A percentile compares a stretch with the other conserved stretches of the same genome.
Conservation (phyloP, 208 protist genomes). For the Zelonia costaricensis region DNA sequence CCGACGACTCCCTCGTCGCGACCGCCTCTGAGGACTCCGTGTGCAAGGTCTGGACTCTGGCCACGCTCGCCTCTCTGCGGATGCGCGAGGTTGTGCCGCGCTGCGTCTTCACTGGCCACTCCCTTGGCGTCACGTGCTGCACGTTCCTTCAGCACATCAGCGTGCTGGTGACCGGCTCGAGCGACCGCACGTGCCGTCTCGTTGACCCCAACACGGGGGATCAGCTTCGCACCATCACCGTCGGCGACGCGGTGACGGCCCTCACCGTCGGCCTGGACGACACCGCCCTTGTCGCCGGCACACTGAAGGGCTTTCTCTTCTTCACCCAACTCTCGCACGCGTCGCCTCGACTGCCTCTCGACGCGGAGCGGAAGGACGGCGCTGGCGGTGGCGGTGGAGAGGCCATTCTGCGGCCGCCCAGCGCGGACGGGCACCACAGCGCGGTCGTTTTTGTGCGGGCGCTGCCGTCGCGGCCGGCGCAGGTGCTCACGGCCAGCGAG, state of each 20-base stretch:
- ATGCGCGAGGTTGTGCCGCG: slow-evolving; percentile 27
- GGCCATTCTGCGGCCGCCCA: slow-evolving; percentile 39
- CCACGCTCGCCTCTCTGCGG: slow-evolving; percentile 34
- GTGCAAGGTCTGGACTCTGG: slow-evolving; percentile 73
- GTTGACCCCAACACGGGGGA: slow-evolving; percentile 56
- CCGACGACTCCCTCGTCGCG: slow-evolving; percentile 57
- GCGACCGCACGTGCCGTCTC: slow-evolving; percentile 72
- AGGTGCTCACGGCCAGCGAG: slow-evolving; percentile 49
- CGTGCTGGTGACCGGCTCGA: slow-evolving; percentile 64
- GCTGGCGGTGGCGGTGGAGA: slow-evolving; percentile 8
- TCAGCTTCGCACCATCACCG: slow-evolving; percentile 48
- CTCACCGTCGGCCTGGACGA: slow-evolving; percentile 47
- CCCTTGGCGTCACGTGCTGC: slow-evolving; percentile 62
- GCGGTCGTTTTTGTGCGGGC: slow-evolving; percentile 60
- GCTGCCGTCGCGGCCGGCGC: slow-evolving; percentile 17
- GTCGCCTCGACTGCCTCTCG: neutral
- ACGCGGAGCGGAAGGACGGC: neutral
- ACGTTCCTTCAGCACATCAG: slow-evolving; percentile 49
- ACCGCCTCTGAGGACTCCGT: slow-evolving; percentile 77
- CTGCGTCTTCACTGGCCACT: slow-evolving; percentile 70
- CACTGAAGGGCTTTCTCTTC: slow-evolving; percentile 53
- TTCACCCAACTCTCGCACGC: slow-evolving; percentile 36
- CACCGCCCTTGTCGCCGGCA: slow-evolving; percentile 51
- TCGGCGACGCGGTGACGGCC: slow-evolving; percentile 61
- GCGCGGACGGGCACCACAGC: slow-evolving; percentile 51